Base-by-base conservation (phyloP, 306 rosid genomes). In the Benincasa hispida region DNA sequence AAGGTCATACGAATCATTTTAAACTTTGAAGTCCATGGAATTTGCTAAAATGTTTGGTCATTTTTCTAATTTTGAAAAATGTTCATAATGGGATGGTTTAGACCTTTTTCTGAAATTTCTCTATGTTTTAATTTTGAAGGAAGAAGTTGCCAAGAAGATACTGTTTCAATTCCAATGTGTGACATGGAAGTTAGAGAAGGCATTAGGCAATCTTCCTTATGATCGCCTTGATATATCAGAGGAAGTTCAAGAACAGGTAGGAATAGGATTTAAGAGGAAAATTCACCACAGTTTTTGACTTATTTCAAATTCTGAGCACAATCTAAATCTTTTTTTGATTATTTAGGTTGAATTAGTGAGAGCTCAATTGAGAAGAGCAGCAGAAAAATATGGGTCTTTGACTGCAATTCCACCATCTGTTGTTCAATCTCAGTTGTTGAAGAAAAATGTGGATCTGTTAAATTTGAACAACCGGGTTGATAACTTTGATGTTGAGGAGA, bases 181-280 rank as follows among this genome's bases (percentile, higher is more conserved):
- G 79, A 89, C 98, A 17, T 89, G 90, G 96, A 94, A 88, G 79
- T 83, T 94, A 87, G 99, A 94, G 87, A 90, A 87, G 72, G 90
- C 93, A 48, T 70, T 94, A 78, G 79, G 85, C 55, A 82, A 79
- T 76, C 75, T 94, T 73, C 96, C 96, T 4, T 92, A 84, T 77
- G 96, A 86, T 51, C 83, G 69, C 77, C 86, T 86, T 58, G 92
- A 89, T 68, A 88, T 94, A 76, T 94, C 98, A 5, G 98, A 85
- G 86, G 99, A 94, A 87, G 99, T 94, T 80, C 86, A 84, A 76
- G 99, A 94, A 80, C 98, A 94, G 98, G 99, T 94, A 79, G 55
- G 82, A 80, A 97, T 94, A 76, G 56, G 82, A 81, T 73, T 61
- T 86, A 75, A 56, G 69, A 2, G 30, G 72, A 19, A 34, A 35